Percentiles rank a stretch among this genome's conserved stretches.
phyloP scores from a whole-genome alignment of 1,139 yeast species.

The Candida tetrigidarum region DNA sequence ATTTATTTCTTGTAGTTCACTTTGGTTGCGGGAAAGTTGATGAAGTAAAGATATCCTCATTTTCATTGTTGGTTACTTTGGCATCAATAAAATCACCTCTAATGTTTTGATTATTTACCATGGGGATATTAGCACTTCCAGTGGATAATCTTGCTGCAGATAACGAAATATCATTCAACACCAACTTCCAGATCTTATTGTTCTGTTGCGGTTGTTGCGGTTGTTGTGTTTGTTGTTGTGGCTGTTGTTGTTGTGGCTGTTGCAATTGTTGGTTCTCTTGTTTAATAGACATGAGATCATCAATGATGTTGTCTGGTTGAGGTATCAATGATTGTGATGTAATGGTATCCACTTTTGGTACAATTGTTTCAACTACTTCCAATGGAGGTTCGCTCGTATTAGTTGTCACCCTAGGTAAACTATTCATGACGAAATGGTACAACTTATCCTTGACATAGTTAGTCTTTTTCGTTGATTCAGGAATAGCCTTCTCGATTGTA shows the following conservation, averaged over 20 bases:
- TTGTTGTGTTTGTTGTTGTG: not conserved
- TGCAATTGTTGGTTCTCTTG: not conserved
- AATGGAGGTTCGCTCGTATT: slow-evolving; percentile 7
- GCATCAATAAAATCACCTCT: slow-evolving; percentile 21
- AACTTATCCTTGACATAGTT: slow-evolving; percentile 12
- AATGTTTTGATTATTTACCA: slow-evolving; percentile 14
- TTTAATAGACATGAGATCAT: slow-evolving; percentile 6
- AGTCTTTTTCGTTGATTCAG: slow-evolving; percentile 4
- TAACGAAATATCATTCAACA: slow-evolving; percentile 51
- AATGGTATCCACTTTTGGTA: slow-evolving; percentile 6
- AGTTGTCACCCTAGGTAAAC: slow-evolving; percentile 9
- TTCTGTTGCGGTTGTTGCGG: slow-evolving; percentile 1
- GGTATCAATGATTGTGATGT: slow-evolving; percentile 8
- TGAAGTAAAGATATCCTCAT: slow-evolving; percentile 16
- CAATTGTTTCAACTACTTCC: not conserved
- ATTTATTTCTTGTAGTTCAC: not conserved
- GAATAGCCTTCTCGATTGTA: slow-evolving; percentile 1
- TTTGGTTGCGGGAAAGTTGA: not conserved
- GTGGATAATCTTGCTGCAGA: slow-evolving; percentile 56
- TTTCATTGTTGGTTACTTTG: slow-evolving; percentile 13
- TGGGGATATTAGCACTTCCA: slow-evolving; percentile 33
- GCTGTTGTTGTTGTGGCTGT: not conserved
- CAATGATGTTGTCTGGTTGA: slow-evolving; percentile 3
- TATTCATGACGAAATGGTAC: slow-evolving; percentile 13
- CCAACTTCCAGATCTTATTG: slow-evolving; percentile 38